Base-by-base conservation (phyloP, 2,329 filamentous ascomycete genomes). In the Colletotrichum euphorbiae region DNA sequence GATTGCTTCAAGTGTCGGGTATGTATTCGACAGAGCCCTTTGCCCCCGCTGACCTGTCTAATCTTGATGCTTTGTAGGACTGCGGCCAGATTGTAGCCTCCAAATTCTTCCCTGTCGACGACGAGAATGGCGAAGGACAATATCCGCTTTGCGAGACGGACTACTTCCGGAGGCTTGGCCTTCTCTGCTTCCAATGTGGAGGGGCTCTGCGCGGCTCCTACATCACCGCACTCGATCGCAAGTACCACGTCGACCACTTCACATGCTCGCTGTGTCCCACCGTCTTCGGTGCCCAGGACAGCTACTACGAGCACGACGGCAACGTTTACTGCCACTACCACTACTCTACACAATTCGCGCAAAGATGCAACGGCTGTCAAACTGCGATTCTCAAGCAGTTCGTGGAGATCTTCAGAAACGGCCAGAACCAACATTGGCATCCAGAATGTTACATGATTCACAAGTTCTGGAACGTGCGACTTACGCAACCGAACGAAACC, bases 401-500 rank as follows among this genome's bases (percentile, higher is more conserved):
- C 78, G 96, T 99, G 69, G 96, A 99, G 80, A 98, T 99, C 70
- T 99, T 94, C 80, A 91, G 96, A 73, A 98, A 98, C 79, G 95
- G 95, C 2, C 93, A 97, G 77, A 98, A 98, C 77, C 96, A 99
- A 76, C 96, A 99, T 78, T 99, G 96, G 96, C 96, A 99, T 77
- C 96, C 96, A 2, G 96, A 99, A 80, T 99, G 96, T 80, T 99
- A 99, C 80, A 99, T 99, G 96, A 99, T 99, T 71, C 96, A 99
- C 82, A 99, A 99, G 76, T 99, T 98, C 80, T 99, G 96, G 96
- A 99, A 98, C 77, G 96, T 99, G 68, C 90, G 96, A 58, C 84
- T 99, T 42, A 89, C 90, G 11, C 86, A 89, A 28, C 84, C 87
- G 11, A 85, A 86, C 45, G 84, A 89, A 65, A 77, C 80, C 11